A percentile compares a stretch with the other conserved stretches of the same genome.
Evolutionary conservation across 176 grass and related monocot genomes (phyloP).

Genomic region (Melocanna baccifera): DNA sequence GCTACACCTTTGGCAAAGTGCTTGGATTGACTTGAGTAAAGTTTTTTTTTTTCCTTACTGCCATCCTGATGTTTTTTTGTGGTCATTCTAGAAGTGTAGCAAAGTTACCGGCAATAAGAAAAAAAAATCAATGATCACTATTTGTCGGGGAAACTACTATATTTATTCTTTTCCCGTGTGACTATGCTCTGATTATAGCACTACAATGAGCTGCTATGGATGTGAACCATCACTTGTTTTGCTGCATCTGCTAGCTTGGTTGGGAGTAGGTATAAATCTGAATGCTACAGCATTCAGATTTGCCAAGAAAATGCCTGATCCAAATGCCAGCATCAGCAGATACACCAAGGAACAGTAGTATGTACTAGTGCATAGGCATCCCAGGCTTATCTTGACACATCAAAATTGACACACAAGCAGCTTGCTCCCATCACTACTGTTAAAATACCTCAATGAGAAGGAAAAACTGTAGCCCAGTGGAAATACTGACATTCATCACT

Average conservation of each 20-base stretch:
- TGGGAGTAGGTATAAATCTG: neutral
- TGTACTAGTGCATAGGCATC: slow-evolving; percentile 8
- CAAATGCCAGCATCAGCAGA: slow-evolving; percentile 31
- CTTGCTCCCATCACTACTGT: slow-evolving; percentile 26
- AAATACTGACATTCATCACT: too few species aligned
- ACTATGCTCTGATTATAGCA: neutral
- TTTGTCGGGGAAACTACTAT: neutral
- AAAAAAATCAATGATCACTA: neutral
- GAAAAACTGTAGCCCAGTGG: too few species aligned
- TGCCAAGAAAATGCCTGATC: slow-evolving; percentile 10
- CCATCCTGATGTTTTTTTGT: neutral
- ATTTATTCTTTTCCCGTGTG: neutral
- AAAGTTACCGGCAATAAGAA: neutral
- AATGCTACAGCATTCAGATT: neutral
- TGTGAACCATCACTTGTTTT: neutral
- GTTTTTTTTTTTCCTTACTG: neutral
- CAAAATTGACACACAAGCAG: slow-evolving; percentile 27
- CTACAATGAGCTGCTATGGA: neutral
- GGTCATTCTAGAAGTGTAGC: neutral
- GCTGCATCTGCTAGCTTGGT: neutral
- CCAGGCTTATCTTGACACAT: slow-evolving; percentile 31
- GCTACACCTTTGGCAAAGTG: neutral
- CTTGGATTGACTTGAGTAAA: neutral
- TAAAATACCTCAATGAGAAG: too few species aligned
- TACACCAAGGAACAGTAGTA: slow-evolving; percentile 18